phyloP scores from a whole-genome alignment of 2,329 filamentous ascomycete genomes.

The Colletotrichum orchidophilum region DNA sequence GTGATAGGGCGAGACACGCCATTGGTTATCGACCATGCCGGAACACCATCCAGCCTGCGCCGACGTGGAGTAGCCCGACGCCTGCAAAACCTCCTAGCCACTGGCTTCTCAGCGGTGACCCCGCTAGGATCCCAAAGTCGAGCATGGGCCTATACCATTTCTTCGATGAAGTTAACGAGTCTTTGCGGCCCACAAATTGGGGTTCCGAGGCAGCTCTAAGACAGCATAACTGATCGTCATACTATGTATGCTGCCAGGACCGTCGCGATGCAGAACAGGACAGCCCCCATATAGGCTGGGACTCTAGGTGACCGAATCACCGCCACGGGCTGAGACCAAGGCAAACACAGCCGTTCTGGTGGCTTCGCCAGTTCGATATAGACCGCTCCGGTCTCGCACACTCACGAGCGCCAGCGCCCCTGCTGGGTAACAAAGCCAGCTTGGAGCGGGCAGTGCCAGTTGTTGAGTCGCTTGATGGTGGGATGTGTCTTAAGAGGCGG shows the following conservation, averaged over 20 bases:
- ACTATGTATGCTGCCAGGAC: slow-evolving; percentile 22
- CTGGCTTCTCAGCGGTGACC: slow-evolving; percentile 20
- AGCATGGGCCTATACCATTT: neutral
- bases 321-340: slow-evolving; percentile 24
- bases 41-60: slow-evolving; percentile 21
- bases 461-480: slow-evolving; percentile 23
- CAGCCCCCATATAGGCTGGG: neutral
- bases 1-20: slow-evolving; percentile 31
- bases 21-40: slow-evolving; percentile 27
- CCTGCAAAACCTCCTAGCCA: slow-evolving; percentile 23
- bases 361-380: slow-evolving; percentile 21
- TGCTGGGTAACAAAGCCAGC: neutral
- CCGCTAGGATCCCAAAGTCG: slow-evolving; percentile 13
- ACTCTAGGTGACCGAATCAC: neutral
- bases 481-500: slow-evolving; percentile 22
- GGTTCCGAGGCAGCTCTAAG: slow-evolving; percentile 13
- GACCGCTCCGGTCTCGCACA: slow-evolving; percentile 28
- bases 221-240: slow-evolving; percentile 19
- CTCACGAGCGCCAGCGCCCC: neutral
- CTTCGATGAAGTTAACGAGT: slow-evolving; percentile 24
- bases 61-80: slow-evolving; percentile 23
- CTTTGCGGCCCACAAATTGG: slow-evolving; percentile 4
- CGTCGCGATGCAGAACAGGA: slow-evolving; percentile 25
- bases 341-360: slow-evolving; percentile 15
- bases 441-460: neutral